A percentile compares a stretch with the other conserved stretches of the same genome.
These are phyloP conservation scores for Stramenopiles sp. DNA, from an alignment of 352 stramenopile species.

Conservation along the genomic window DNA sequence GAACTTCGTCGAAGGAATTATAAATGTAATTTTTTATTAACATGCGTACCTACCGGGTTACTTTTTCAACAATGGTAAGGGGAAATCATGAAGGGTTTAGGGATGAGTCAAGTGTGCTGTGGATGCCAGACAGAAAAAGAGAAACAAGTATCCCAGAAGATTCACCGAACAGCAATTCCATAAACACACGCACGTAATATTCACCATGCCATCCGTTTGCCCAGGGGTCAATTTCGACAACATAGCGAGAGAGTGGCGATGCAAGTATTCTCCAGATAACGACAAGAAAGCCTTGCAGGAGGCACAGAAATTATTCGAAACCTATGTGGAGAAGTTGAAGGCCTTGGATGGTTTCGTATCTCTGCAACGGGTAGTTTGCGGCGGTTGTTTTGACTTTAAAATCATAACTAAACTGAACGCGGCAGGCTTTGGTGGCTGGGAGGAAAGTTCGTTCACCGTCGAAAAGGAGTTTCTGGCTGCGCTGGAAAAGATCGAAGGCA, in stretches of 20 bases:
- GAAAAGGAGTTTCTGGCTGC: conserved; percentile 40
- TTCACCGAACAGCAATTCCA: too few relatives aligned
- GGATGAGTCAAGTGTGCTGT: too few relatives aligned
- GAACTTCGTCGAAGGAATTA: too few relatives aligned
- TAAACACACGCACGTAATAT: too few relatives aligned
- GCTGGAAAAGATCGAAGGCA: conserved; percentile 39
- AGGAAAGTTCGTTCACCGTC: conserved; percentile 31
- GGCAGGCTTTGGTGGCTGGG: conserved; percentile 35
- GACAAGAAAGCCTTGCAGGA: not conserved
- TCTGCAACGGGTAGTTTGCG: conserved; percentile 42
- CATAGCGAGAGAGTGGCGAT: not conserved
- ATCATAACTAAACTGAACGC: conserved; percentile 34
- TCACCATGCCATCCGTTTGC: not conserved
- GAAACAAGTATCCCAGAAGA: too few relatives aligned
- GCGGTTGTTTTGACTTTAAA: conserved; percentile 42
- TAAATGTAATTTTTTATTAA: too few relatives aligned
- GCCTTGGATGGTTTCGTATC: not conserved
- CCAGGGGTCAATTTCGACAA: not conserved
- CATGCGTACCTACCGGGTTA: too few relatives aligned
- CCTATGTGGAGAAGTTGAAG: not conserved
- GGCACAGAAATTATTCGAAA: conserved; percentile 6
- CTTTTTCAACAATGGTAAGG: too few relatives aligned
- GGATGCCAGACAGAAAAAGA: too few relatives aligned
- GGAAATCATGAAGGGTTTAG: too few relatives aligned
- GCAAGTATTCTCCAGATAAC: not conserved